phyloP scores from a whole-genome alignment of 208 protist genomes.

The Herpetomonas tarakana region DNA sequence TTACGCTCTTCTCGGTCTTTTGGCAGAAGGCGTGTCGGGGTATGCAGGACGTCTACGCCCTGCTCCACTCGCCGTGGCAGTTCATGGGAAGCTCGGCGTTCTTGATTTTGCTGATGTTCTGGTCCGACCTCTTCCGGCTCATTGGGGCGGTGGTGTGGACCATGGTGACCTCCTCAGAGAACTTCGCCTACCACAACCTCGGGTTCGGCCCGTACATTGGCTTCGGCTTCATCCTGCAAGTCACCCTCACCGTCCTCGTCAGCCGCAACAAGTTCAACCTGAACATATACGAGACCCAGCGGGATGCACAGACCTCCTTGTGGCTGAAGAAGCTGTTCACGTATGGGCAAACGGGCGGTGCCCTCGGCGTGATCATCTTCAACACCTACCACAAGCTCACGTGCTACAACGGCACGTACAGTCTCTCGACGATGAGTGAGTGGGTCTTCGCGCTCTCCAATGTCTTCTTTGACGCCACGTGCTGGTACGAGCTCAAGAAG shows the following conservation, averaged over 20 bases:
- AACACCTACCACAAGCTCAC: conserved; percentile 47
- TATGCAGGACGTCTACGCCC: conserved; percentile 38
- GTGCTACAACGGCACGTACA: conserved; percentile 65
- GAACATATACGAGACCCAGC: conserved; percentile 43
- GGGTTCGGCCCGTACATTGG: conserved; percentile 58
- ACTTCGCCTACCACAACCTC: conserved; percentile 54
- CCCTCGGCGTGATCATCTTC: conserved; percentile 45
- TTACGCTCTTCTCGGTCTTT: conserved; percentile 57
- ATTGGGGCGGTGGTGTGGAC: conserved; percentile 48
- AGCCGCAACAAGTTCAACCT: conserved; percentile 50
- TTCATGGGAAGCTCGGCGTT: conserved; percentile 52
- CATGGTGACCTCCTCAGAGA: conserved; percentile 59
- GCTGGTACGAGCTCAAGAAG: conserved; percentile 62
- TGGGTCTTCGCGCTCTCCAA: conserved; percentile 63
- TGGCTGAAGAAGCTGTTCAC: conserved; percentile 40
- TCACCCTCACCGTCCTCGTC: conserved; percentile 30
- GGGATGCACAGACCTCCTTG: conserved; percentile 36
- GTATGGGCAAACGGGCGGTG: conserved; percentile 30
- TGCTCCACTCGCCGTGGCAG: conserved; percentile 15
- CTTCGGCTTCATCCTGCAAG: conserved; percentile 51
- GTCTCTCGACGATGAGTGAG: conserved; percentile 66
- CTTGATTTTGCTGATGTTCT: conserved; percentile 40
- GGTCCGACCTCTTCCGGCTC: conserved; percentile 42
- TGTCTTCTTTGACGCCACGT: conserved; percentile 55
- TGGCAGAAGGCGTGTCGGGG: conserved; percentile 48